Percentiles rank a stretch among this genome's conserved stretches.
Conservation (phyloP, 192 early-diverging fungal genomes). For the Coemansia furcata region DNA sequence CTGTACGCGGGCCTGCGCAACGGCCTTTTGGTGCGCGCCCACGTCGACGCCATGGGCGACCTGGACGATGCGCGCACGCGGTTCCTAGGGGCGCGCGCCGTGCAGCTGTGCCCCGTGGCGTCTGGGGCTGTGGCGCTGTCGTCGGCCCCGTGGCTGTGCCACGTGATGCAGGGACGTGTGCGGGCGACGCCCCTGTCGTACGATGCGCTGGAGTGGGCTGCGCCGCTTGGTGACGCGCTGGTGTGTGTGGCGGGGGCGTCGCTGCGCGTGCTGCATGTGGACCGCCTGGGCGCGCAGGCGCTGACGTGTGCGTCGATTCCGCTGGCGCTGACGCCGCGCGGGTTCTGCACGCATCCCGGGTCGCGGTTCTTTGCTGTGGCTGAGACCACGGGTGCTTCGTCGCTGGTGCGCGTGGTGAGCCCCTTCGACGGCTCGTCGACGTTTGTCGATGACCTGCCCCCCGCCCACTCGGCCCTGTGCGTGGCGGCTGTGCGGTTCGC, state of each 20-base stretch:
- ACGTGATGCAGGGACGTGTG: slow-evolving; percentile 68
- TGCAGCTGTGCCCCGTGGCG: slow-evolving; percentile 75
- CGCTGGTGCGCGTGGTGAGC: slow-evolving; percentile 78
- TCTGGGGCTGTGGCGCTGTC: slow-evolving; percentile 81
- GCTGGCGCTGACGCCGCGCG: slow-evolving; percentile 84
- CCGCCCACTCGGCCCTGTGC: slow-evolving; percentile 83
- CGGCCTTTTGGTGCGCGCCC: slow-evolving; percentile 84
- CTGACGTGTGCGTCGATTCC: slow-evolving; percentile 59
- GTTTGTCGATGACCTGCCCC: slow-evolving; percentile 71
- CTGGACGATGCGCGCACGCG: slow-evolving; percentile 79
- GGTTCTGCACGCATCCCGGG: slow-evolving; percentile 68
- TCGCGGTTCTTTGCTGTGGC: slow-evolving; percentile 82
- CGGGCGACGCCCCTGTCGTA: slow-evolving; percentile 84
- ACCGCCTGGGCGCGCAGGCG: slow-evolving; percentile 59
- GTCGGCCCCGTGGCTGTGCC: slow-evolving; percentile 90
- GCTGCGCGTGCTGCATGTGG: slow-evolving; percentile 82
- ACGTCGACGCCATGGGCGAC: slow-evolving; percentile 78
- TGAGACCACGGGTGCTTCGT: slow-evolving; percentile 64
- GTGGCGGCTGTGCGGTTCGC: slow-evolving; percentile 66
- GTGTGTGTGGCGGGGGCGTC: slow-evolving; percentile 85
- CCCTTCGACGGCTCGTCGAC: slow-evolving; percentile 72
- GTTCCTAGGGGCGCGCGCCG: slow-evolving; percentile 81
- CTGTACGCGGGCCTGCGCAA: slow-evolving; percentile 87
- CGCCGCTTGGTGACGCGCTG: slow-evolving; percentile 78
- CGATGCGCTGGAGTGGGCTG: slow-evolving; percentile 80